Percentiles rank a stretch among this genome's conserved stretches.
Evolutionary conservation across 257 asterid species (phyloP).

Genomic region (Jaltomata sinuosa): DNA sequence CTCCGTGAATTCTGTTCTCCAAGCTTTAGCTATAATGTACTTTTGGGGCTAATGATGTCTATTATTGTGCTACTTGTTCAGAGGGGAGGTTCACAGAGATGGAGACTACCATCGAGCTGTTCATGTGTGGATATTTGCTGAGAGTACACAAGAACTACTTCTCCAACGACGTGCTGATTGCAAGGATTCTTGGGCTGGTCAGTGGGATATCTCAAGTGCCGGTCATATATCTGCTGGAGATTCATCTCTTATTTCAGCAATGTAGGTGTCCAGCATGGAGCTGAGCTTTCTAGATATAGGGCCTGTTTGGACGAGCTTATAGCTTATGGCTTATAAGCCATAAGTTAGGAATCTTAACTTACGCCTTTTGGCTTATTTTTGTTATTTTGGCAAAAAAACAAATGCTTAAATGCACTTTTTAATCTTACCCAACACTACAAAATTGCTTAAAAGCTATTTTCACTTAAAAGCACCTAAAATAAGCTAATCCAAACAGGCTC

Average conservation of each 20-base stretch:
- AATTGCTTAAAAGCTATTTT: no score
- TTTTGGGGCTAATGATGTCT: neutral
- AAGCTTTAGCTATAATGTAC: neutral
- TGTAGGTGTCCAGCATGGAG: slow-evolving; percentile 24
- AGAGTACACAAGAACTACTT: slow-evolving; percentile 74
- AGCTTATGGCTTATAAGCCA: no score
- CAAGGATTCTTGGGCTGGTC: slow-evolving; percentile 96
- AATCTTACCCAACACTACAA: no score
- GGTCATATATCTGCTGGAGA: slow-evolving; percentile 98
- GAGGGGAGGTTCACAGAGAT: slow-evolving; percentile 72
- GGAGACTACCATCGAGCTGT: slow-evolving; percentile 95
- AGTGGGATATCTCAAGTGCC: slow-evolving; percentile 96
- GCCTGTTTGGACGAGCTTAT: no score
- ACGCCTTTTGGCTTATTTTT: no score
- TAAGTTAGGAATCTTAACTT: no score
- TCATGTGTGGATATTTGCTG: slow-evolving; percentile 89
- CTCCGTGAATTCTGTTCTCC: neutral
- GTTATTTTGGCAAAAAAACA: no score
- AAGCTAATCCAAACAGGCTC: no score
- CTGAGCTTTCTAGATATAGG: neutral
- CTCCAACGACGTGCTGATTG: slow-evolving; percentile 72
- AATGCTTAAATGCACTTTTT: no score
- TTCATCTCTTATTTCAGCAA: slow-evolving; percentile 82
- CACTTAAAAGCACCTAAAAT: no score
- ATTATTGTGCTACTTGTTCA: slow-evolving; percentile 13